Evolutionary conservation across 2,329 filamentous ascomycete species (phyloP).

Genomic region (Penicillium hesseltinei): DNA sequence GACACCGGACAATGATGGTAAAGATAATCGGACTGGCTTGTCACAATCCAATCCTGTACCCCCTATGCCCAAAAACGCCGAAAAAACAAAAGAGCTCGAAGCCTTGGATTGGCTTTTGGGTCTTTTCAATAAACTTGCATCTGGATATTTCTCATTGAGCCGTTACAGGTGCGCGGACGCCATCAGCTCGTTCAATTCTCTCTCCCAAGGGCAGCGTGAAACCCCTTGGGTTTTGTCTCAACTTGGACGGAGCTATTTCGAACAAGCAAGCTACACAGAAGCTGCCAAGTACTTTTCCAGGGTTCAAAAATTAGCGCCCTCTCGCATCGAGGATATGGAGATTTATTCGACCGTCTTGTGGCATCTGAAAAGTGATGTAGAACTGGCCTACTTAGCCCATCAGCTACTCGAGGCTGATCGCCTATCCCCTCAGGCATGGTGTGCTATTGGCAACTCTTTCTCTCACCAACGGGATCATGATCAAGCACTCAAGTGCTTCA

Average conservation of each 20-base stretch:
- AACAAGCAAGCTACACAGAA: slow-evolving; percentile 80
- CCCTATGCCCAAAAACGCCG: slow-evolving; percentile 40
- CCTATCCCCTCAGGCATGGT: slow-evolving; percentile 93
- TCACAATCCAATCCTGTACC: slow-evolving; percentile 29
- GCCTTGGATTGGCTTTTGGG: slow-evolving; percentile 75
- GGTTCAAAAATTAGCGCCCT: slow-evolving; percentile 75
- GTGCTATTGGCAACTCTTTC: slow-evolving; percentile 90
- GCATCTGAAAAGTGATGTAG: slow-evolving; percentile 90
- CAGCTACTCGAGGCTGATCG: slow-evolving; percentile 84
- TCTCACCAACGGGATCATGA: slow-evolving; percentile 91
- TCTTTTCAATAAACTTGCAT: slow-evolving; percentile 75
- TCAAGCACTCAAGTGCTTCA: slow-evolving; percentile 91
- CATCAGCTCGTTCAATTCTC: slow-evolving; percentile 66
- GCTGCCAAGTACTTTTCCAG: slow-evolving; percentile 83
- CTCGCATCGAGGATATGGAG: slow-evolving; percentile 90
- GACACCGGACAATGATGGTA: slow-evolving; percentile 66
- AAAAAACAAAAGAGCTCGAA: slow-evolving; percentile 68
- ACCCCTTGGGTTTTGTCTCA: slow-evolving; percentile 92
- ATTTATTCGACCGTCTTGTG: slow-evolving; percentile 98
- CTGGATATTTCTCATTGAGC: slow-evolving; percentile 73
- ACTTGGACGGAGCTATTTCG: slow-evolving; percentile 86
- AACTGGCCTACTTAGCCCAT: slow-evolving; percentile 87
- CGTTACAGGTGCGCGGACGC: slow-evolving; percentile 78
- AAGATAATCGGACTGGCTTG: slow-evolving; percentile 52
- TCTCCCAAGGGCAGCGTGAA: slow-evolving; percentile 75